phyloP scores from a whole-genome alignment of 148 eudicot genomes.

The Vaccinium vitisidaea region DNA sequence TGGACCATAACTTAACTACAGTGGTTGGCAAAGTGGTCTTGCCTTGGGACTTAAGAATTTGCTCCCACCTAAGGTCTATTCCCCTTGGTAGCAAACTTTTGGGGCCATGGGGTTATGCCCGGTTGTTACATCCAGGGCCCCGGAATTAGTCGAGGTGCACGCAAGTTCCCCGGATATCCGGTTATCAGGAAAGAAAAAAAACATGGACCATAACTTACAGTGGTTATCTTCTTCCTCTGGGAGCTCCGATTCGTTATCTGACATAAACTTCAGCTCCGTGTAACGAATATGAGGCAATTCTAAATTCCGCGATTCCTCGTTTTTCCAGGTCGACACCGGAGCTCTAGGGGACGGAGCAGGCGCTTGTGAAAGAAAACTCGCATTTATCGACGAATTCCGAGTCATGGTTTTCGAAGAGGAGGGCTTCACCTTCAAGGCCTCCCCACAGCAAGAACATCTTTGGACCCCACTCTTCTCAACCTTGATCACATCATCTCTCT shows the following conservation, averaged over 20 bases:
- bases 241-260: conserved; percentile 33
- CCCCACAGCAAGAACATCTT: conserved; percentile 89
- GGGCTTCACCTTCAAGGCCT: conserved; percentile 54
- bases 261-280: conserved; percentile 48
- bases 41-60: too few species aligned
- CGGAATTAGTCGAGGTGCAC: too few species aligned
- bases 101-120: too few species aligned
- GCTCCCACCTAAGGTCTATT: too few species aligned
- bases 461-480: conserved; percentile 22
- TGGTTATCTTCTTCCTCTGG: conserved; percentile 40
- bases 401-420: conserved; percentile 32
- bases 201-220: conserved; percentile 1
- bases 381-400: conserved; percentile 24
- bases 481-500: conserved; percentile 27
- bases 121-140: too few species aligned
- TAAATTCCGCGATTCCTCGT: conserved; percentile 49
- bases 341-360: conserved; percentile 72
- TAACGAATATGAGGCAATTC: conserved; percentile 53
- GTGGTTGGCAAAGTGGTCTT: too few species aligned
- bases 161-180: too few species aligned
- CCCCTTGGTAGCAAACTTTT: too few species aligned
- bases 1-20: not conserved
- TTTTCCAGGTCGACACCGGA: conserved; percentile 34
- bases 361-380: conserved; percentile 28
- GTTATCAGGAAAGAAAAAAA: not conserved